Conservation (phyloP, 208 protist species). For the Tritrichomonas foetus region DNA sequence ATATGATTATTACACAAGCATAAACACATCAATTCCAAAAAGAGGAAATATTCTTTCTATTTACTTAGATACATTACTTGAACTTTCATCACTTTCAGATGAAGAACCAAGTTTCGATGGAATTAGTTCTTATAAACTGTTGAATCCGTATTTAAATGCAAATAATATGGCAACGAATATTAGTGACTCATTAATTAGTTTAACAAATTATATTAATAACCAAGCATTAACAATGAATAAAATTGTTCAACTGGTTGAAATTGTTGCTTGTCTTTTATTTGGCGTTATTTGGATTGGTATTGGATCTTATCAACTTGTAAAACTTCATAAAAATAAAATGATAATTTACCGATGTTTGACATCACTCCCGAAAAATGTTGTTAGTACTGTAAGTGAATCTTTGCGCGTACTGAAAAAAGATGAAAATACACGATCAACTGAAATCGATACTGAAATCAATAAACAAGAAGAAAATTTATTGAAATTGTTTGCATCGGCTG, state of each 20-base stretch:
- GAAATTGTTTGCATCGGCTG: not conserved
- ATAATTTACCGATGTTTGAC: not conserved
- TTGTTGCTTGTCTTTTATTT: not conserved
- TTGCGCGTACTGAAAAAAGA: not conserved
- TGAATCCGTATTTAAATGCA: not conserved
- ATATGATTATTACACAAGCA: no score
- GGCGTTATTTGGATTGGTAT: not conserved
- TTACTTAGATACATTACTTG: not conserved
- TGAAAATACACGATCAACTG: not conserved
- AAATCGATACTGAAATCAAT: not conserved
- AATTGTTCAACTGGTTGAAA: not conserved
- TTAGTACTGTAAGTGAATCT: not conserved
- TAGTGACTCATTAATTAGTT: not conserved
- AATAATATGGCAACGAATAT: not conserved
- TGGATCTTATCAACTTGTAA: not conserved
- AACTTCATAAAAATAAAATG: not conserved
- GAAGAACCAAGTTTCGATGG: not conserved
- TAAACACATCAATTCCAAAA: no score
- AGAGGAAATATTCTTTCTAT: no score
- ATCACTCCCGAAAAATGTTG: constrained; percentile 1
- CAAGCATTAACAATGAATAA: not conserved
- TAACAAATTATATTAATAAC: not conserved
- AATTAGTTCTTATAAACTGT: not conserved
- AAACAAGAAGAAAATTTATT: constrained; percentile 31
- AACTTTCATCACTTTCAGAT: not conserved